Percentiles rank a stretch among this genome's conserved stretches.
phyloP scores from a whole-genome alignment of 441 rosid genomes.

The Euphorbia celastroides region DNA sequence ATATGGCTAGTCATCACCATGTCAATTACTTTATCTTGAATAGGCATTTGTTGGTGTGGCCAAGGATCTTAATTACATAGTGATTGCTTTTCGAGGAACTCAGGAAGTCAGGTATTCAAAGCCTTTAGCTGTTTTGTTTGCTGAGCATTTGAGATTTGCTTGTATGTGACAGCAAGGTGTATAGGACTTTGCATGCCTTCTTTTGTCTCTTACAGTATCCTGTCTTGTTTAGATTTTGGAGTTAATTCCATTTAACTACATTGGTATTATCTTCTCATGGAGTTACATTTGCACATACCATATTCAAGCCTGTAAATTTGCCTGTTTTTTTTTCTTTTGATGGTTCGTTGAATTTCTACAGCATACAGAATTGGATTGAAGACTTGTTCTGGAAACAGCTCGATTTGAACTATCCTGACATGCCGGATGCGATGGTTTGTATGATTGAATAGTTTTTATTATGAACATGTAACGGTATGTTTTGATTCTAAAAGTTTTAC shows the following conservation, averaged over 20 bases:
- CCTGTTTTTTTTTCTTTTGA: not conserved
- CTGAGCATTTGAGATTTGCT: not conserved
- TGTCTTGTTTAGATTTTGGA: not conserved
- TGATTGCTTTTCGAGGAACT: constrained; percentile 95
- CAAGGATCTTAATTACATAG: constrained; percentile 61
- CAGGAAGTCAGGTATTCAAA: constrained; percentile 69
- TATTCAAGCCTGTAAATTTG: not conserved
- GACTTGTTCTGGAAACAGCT: constrained; percentile 96
- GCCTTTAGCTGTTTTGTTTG: not conserved
- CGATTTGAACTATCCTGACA: constrained; percentile 86
- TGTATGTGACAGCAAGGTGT: not conserved
- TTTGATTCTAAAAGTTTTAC: not conserved
- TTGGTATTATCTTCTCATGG: not conserved
- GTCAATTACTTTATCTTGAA: constrained; percentile 10
- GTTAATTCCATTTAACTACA: not conserved
- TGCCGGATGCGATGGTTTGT: constrained; percentile 93
- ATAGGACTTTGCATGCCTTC: not conserved
- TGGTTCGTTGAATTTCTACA: constrained; percentile 22
- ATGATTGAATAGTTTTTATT: not conserved
- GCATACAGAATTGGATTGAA: constrained; percentile 91
- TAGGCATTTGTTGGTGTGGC: constrained; percentile 96
- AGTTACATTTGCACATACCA: not conserved
- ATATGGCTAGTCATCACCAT: not conserved
- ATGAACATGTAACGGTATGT: not conserved
- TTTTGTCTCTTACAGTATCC: not conserved